These are phyloP conservation scores for Trichoderma guizhouense DNA, from an alignment of 2,329 filamentous ascomycete species.

Conservation along the genomic window DNA sequence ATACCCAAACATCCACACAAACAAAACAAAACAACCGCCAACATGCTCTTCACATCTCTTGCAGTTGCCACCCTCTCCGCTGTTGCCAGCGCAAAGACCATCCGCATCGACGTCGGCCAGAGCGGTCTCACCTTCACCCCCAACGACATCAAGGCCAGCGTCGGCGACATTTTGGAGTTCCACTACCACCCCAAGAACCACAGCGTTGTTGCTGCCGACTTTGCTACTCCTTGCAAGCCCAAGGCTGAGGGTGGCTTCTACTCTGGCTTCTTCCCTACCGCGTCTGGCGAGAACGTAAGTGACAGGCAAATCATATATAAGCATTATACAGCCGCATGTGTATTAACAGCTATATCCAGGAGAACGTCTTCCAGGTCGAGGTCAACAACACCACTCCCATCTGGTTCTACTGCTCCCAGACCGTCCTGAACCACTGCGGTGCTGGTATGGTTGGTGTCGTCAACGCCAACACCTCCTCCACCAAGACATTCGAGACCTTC, in stretches of 20 bases:
- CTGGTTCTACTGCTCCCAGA: constrained; percentile 21
- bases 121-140: constrained; percentile 39
- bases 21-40: not conserved
- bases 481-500: constrained; percentile 15
- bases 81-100: constrained; percentile 27
- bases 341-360: constrained; percentile 18
- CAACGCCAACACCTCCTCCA: constrained; percentile 9
- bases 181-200: constrained; percentile 47
- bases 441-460: constrained; percentile 18
- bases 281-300: constrained; percentile 5
- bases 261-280: constrained; percentile 15
- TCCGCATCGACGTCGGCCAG: constrained; percentile 42
- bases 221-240: constrained; percentile 47
- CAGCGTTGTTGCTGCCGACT: constrained; percentile 45
- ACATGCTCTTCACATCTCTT: constrained; percentile 21
- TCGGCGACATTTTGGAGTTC: constrained; percentile 49
- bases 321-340: not conserved
- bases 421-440: constrained; percentile 8
- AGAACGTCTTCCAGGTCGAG: constrained; percentile 21
- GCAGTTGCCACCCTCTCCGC: constrained; percentile 19
- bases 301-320: too few species aligned
- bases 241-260: constrained; percentile 21
- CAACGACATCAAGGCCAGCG: constrained; percentile 41
- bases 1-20: not conserved
- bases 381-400: constrained; percentile 18